phyloP scores from a whole-genome alignment of 1,284 basidiomycete genomes.

The Tranzscheliella williamsii region DNA sequence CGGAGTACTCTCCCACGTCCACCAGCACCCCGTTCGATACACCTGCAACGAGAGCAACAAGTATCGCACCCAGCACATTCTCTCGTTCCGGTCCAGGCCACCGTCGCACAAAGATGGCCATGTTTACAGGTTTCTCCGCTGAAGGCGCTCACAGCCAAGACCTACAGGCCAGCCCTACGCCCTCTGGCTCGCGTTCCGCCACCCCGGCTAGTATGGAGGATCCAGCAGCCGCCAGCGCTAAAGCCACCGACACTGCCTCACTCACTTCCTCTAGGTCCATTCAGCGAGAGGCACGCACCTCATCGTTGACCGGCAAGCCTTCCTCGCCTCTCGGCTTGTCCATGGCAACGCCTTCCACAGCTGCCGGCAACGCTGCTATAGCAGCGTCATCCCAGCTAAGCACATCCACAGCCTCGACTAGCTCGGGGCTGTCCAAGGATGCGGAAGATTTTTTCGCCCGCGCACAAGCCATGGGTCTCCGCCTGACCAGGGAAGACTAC shows the following conservation, averaged over 20 bases:
- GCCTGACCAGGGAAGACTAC: slow-evolving; percentile 54
- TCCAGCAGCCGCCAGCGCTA: background rate
- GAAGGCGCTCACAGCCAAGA: slow-evolving; percentile 13
- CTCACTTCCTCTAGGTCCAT: background rate
- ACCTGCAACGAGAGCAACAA: slow-evolving; percentile 32
- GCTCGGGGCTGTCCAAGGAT: slow-evolving; percentile 18
- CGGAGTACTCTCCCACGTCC: slow-evolving; percentile 39
- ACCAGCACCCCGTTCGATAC: slow-evolving; percentile 41
- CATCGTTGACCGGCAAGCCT: background rate
- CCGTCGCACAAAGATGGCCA: slow-evolving; percentile 33
- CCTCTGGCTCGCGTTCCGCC: slow-evolving; percentile 25
- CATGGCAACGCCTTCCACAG: background rate
- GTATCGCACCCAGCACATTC: slow-evolving; percentile 36
- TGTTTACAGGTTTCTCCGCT: slow-evolving; percentile 17
- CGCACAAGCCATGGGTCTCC: slow-evolving; percentile 55
- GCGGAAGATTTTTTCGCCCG: slow-evolving; percentile 56
- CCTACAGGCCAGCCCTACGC: slow-evolving; percentile 29
- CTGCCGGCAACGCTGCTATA: background rate
- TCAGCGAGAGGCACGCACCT: background rate
- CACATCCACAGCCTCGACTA: slow-evolving; percentile 1
- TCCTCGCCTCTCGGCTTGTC: background rate
- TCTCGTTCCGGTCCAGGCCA: slow-evolving; percentile 40
- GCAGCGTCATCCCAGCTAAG: slow-evolving; percentile 1
- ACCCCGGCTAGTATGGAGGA: slow-evolving; percentile 32
- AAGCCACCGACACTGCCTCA: background rate